These are phyloP conservation scores for Paraphysoderma sedebokerense DNA, from an alignment of 371 early-diverging fungal species.

Conservation along the genomic window DNA sequence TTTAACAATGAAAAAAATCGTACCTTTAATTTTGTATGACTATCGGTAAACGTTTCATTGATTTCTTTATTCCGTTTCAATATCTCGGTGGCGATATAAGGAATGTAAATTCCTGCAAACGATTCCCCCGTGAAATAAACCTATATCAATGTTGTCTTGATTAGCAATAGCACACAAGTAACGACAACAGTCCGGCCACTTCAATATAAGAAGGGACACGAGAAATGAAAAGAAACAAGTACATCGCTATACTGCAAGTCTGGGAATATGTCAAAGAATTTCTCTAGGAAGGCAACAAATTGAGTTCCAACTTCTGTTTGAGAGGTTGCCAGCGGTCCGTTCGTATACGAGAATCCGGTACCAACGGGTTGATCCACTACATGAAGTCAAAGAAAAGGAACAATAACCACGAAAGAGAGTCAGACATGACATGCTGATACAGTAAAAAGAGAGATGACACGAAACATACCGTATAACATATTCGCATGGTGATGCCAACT, in stretches of 20 bases:
- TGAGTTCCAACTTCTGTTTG: slow-evolving; percentile 9
- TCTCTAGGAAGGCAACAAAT: slow-evolving; percentile 41
- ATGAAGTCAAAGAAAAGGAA: neutral
- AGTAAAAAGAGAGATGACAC: neutral
- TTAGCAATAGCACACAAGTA: neutral
- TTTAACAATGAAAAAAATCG: neutral
- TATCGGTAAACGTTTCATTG: neutral
- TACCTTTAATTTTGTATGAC: neutral
- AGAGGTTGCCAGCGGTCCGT: slow-evolving; percentile 6
- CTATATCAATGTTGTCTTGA: too few relatives aligned
- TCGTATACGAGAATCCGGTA: slow-evolving; percentile 66
- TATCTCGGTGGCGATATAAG: slow-evolving; percentile 46
- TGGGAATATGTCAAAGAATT: slow-evolving; percentile 42
- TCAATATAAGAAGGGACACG: neutral
- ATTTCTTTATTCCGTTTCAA: slow-evolving; percentile 27
- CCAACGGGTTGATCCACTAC: slow-evolving; percentile 75
- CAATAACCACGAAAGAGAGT: neutral
- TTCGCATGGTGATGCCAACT: slow-evolving; percentile 59
- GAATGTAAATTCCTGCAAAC: slow-evolving; percentile 71
- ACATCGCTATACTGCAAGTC: slow-evolving; percentile 29
- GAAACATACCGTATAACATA: slow-evolving; percentile 37
- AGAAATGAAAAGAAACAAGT: slow-evolving; percentile 5
- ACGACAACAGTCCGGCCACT: neutral
- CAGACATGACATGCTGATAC: neutral
- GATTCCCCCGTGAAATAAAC: slow-evolving; percentile 71